These are phyloP conservation scores for Cytidiella melzeri DNA, from an alignment of 768 basidiomycete genomes.

Conservation along the genomic window DNA sequence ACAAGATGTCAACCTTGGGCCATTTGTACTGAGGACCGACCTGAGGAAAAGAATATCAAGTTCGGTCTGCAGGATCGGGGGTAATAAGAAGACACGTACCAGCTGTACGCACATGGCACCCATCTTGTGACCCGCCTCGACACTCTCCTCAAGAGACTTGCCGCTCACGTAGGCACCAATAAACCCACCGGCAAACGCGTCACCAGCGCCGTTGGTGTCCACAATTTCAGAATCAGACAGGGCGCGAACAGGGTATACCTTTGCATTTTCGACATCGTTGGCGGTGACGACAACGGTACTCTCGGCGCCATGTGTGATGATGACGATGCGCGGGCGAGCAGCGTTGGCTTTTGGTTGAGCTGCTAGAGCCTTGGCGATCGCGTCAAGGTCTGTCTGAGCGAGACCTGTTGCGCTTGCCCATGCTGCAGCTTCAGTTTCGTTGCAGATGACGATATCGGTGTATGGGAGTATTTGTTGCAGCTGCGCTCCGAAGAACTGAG, in stretches of 20 bases:
- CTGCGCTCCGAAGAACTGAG: slow-evolving; percentile 84
- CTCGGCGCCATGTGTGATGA: slow-evolving; percentile 87
- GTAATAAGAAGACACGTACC: slow-evolving; percentile 33
- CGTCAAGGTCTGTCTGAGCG: slow-evolving; percentile 54
- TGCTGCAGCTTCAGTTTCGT: slow-evolving; percentile 89
- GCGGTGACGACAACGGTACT: slow-evolving; percentile 73
- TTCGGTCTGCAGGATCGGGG: not conserved
- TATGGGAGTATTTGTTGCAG: slow-evolving; percentile 77
- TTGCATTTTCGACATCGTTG: slow-evolving; percentile 45
- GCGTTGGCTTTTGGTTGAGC: slow-evolving; percentile 66
- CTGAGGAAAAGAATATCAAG: slow-evolving; percentile 23
- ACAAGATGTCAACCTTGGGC: slow-evolving; percentile 49
- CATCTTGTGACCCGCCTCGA: slow-evolving; percentile 83
- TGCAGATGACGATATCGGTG: slow-evolving; percentile 90
- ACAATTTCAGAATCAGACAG: slow-evolving; percentile 66
- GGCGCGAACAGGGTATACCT: slow-evolving; percentile 51
- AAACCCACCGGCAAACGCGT: slow-evolving; percentile 96
- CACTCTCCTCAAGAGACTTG: slow-evolving; percentile 67
- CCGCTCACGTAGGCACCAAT: slow-evolving; percentile 78
- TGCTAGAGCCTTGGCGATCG: slow-evolving; percentile 76
- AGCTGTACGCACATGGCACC: slow-evolving; percentile 81
- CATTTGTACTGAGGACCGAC: slow-evolving; percentile 52
- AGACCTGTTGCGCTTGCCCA: slow-evolving; percentile 75
- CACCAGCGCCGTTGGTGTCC: slow-evolving; percentile 97
- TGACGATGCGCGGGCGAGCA: slow-evolving; percentile 69